phyloP scores from a whole-genome alignment of 108 stramenopile genomes.

The Craspedostauros australis region DNA sequence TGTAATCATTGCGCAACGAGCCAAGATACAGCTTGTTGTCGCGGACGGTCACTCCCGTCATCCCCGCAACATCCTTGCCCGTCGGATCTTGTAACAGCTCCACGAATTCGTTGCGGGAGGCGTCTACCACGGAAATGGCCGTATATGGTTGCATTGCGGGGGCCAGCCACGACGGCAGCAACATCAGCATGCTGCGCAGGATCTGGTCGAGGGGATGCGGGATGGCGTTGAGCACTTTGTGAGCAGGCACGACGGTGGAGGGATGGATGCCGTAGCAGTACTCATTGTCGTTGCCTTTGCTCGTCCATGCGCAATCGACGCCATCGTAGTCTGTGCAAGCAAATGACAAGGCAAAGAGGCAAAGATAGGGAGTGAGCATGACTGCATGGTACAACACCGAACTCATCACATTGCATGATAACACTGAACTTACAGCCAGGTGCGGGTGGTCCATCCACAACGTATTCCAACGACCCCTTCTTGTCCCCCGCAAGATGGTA shows the following conservation, averaged over 20 bases:
- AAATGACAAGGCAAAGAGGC: no score
- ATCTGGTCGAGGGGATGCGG: constrained; percentile 15
- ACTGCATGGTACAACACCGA: background rate
- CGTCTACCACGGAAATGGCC: constrained; percentile 42
- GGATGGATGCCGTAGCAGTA: constrained; percentile 26
- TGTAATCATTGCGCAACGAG: constrained; percentile 52
- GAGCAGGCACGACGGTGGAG: constrained; percentile 3
- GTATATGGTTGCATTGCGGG: constrained; percentile 30
- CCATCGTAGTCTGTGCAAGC: constrained; percentile 48
- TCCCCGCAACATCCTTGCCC: constrained; percentile 37
- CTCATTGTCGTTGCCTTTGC: constrained; percentile 13
- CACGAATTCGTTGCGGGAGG: constrained; percentile 18
- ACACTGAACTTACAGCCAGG: constrained; percentile 11
- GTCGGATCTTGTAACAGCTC: constrained; percentile 51
- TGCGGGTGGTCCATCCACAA: constrained; percentile 23
- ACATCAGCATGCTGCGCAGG: constrained; percentile 43
- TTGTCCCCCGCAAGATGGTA: constrained; percentile 42
- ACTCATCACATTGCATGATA: background rate
- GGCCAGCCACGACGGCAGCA: constrained; percentile 29
- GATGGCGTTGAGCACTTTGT: constrained; percentile 20
- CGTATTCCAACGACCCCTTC: constrained; percentile 28
- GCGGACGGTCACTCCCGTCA: constrained; percentile 58
- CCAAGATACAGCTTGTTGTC: constrained; percentile 60
- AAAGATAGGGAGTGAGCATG: background rate
- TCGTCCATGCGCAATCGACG: constrained; percentile 48